Percentiles rank a stretch among this genome's conserved stretches.
Evolutionary conservation across 2,329 filamentous ascomycete genomes (phyloP).

Genomic region (Pseudocercospora vitis): DNA sequence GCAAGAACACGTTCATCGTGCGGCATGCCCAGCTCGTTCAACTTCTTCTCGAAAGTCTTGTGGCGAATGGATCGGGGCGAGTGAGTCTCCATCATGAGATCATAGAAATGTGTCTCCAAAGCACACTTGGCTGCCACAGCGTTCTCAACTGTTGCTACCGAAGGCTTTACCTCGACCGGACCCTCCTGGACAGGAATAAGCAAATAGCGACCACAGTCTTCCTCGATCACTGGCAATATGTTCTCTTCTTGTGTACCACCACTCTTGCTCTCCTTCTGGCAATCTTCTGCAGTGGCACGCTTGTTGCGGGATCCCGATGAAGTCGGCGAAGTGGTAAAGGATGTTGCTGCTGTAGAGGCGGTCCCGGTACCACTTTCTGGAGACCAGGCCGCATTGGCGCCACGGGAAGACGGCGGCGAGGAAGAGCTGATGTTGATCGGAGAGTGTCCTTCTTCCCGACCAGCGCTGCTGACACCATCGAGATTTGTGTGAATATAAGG

Average conservation of each 20-base stretch:
- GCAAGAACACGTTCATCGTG: slow-evolving; percentile 56
- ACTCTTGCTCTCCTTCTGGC: slow-evolving; percentile 27
- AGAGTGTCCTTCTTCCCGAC: slow-evolving; percentile 18
- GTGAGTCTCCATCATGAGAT: slow-evolving; percentile 56
- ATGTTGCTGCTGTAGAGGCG: slow-evolving; percentile 39
- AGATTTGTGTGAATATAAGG: slow-evolving; percentile 30
- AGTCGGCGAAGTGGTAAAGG: slow-evolving; percentile 32
- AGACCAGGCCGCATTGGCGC: slow-evolving; percentile 28
- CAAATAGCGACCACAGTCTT: slow-evolving; percentile 32
- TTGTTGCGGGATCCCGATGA: slow-evolving; percentile 30
- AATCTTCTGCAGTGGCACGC: slow-evolving; percentile 32
- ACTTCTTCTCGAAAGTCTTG: slow-evolving; percentile 61
- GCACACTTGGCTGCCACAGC: slow-evolving; percentile 80
- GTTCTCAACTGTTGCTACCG: slow-evolving; percentile 68
- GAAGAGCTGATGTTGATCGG: slow-evolving; percentile 26
- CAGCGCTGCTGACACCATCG: slow-evolving; percentile 14
- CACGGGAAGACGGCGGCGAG: slow-evolving; percentile 14
- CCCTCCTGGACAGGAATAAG: slow-evolving; percentile 37
- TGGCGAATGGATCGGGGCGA: slow-evolving; percentile 63
- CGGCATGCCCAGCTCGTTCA: slow-evolving; percentile 59
- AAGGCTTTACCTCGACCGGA: slow-evolving; percentile 35
- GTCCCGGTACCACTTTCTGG: slow-evolving; percentile 28
- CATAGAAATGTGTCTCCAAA: slow-evolving; percentile 80
- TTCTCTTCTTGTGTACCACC: slow-evolving; percentile 29
- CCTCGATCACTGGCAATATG: slow-evolving; percentile 36